A percentile compares a stretch with the other conserved stretches of the same genome.
Conservation (phyloP, 257 asterid species). For the Thymus quinquecostatus region DNA sequence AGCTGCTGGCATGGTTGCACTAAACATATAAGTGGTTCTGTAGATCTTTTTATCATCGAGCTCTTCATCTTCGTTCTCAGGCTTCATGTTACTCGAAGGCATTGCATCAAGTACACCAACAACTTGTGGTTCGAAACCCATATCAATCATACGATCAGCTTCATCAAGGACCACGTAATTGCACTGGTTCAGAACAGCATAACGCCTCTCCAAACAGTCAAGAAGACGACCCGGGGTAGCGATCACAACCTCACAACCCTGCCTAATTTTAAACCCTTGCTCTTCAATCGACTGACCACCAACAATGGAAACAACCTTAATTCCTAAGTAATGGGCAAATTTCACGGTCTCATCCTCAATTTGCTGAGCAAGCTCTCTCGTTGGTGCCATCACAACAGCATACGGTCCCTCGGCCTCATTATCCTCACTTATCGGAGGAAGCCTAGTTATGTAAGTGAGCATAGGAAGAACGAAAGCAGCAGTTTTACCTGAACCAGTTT, state of each 20-base stretch:
- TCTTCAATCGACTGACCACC: conserved; percentile 68
- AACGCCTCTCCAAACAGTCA: conserved; percentile 60
- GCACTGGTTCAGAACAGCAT: conserved; percentile 62
- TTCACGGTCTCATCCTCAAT: conserved; percentile 55
- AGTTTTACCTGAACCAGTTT: conserved; percentile 68
- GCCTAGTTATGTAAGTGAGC: conserved; percentile 55
- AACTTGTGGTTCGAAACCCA: conserved; percentile 75
- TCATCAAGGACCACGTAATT: conserved; percentile 64
- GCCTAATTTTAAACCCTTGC: conserved; percentile 56
- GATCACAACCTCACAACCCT: conserved; percentile 66
- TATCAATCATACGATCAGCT: conserved; percentile 72
- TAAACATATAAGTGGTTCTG: conserved; percentile 65
- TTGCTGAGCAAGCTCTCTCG: conserved; percentile 56
- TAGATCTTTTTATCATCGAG: conserved; percentile 59
- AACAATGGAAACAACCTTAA: conserved; percentile 60
- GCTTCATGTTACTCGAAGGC: conserved; percentile 70
- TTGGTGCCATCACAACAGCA: conserved; percentile 61
- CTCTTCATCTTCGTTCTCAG: conserved; percentile 69
- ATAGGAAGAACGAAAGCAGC: conserved; percentile 71
- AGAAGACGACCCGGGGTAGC: conserved; percentile 66
- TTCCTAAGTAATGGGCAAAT: conserved; percentile 55
- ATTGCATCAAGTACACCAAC: conserved; percentile 62
- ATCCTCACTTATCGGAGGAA: conserved; percentile 55
- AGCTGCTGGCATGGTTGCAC: conserved; percentile 70
- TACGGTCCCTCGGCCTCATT: conserved; percentile 59